Evolutionary conservation across 495 filamentous ascomycete species (phyloP), one percentile per base, ranked within the genome.

Genomic region (Penicillium silybi): DNA sequence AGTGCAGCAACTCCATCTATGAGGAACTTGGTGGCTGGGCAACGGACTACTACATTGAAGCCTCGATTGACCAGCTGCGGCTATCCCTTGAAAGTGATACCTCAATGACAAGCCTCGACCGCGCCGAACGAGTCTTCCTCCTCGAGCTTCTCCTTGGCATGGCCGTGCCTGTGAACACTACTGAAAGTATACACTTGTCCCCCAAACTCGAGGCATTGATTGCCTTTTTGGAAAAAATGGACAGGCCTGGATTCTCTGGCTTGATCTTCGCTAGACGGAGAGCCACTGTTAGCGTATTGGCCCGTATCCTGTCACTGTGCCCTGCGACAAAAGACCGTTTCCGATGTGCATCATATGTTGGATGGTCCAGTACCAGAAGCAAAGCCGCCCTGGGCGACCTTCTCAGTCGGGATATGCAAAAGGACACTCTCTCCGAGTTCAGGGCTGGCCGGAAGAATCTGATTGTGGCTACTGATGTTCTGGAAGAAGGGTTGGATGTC

Each of bases 401-500:
- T 13, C 71, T 78, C 1, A 76, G 77, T 7, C 56, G 69, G 7
- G 78, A 78, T 9, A 71, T 71, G 44, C 85, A 88, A 48, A 62
- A 72, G 34, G 53, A 77, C 19, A 84, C 84, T 0, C 77, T 98
- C 2, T 72, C 82, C 8, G 74, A 84, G 13, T 92, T 98, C 53
- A 80, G 82, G 16, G 58, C 62, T 2, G 89, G 91, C 8, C 71
- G 69, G 4, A 82, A 81, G 26, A 93, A 96, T 57, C 73, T 98
- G 1, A 75, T 98, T 9, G 70, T 98, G 6, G 81, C 89, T 0
- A 97, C 92, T 0, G 87, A 81, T 58, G 92, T 92, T 0, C 71
- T 95, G 0, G 92, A 97, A 67, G 93, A 98, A 68, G 93, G 92
- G 0, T 88, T 98, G 35, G 92, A 97, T 64, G 79, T 97, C 2